Conservation (phyloP, 345 rosid genomes). For the Turritis glabra region DNA sequence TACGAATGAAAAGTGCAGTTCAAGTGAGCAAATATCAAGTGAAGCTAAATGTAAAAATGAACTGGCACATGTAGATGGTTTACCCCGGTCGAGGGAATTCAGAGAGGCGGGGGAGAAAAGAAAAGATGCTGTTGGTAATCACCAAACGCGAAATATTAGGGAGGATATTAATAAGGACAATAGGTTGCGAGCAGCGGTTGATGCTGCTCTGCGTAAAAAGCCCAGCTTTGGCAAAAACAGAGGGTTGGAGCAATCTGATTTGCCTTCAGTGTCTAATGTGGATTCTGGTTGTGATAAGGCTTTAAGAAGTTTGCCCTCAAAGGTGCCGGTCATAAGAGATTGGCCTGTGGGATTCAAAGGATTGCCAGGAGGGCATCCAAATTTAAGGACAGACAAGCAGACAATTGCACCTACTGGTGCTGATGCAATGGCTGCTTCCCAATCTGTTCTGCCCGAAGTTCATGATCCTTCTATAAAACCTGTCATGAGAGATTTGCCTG, state of each 20-base stretch:
- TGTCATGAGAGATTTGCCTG: constrained; percentile 35
- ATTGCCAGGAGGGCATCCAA: constrained; percentile 47
- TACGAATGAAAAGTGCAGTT: constrained; percentile 40
- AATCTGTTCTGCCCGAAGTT: constrained; percentile 38
- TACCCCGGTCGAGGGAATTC: constrained; percentile 49
- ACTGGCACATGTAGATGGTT: constrained; percentile 49
- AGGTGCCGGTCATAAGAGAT: constrained; percentile 40
- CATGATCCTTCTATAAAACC: constrained; percentile 40
- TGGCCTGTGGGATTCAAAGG: constrained; percentile 49
- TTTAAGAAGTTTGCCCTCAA: constrained; percentile 50
- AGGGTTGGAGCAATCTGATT: constrained; percentile 57
- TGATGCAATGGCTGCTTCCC: constrained; percentile 39
- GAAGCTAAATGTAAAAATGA: constrained; percentile 62
- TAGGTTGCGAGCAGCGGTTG: constrained; percentile 79
- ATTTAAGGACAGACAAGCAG: constrained; percentile 39
- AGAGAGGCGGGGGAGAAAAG: constrained; percentile 57
- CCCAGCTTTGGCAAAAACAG: constrained; percentile 65
- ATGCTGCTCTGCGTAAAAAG: constrained; percentile 71
- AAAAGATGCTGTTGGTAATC: constrained; percentile 48
- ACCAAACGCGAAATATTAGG: constrained; percentile 42
- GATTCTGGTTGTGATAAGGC: constrained; percentile 47
- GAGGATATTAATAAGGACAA: constrained; percentile 56
- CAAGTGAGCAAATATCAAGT: constrained; percentile 51
- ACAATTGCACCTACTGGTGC: constrained; percentile 36
- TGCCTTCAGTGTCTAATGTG: constrained; percentile 44